Percentiles rank a stretch among this genome's conserved stretches.
Conservation (phyloP, 176 grass and related monocot species). For the Hordeum vulgare region MorexV3_pseudomolecules_assembly NC_058522.1:494002361-494002860, state of each 20-base stretch:
- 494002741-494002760: neutral
- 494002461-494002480: neutral
- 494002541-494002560: neutral
- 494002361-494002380: neutral
- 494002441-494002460: neutral
- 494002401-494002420: neutral
- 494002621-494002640: neutral
- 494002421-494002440: neutral
- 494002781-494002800: neutral
- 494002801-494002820: neutral
- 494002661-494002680: neutral
- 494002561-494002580: neutral
- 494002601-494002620: neutral
- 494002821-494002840: neutral
- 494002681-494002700: neutral
- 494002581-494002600: neutral
- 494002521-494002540: neutral
- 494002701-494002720: neutral
- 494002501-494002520: neutral
- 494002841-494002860: neutral
- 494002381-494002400: neutral
- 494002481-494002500: neutral
- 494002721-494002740: neutral
- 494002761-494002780: neutral
- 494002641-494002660: neutral